Evolutionary conservation across 2,329 filamentous ascomycete species (phyloP).

Genomic region (Trichoderma pleuroti): DNA sequence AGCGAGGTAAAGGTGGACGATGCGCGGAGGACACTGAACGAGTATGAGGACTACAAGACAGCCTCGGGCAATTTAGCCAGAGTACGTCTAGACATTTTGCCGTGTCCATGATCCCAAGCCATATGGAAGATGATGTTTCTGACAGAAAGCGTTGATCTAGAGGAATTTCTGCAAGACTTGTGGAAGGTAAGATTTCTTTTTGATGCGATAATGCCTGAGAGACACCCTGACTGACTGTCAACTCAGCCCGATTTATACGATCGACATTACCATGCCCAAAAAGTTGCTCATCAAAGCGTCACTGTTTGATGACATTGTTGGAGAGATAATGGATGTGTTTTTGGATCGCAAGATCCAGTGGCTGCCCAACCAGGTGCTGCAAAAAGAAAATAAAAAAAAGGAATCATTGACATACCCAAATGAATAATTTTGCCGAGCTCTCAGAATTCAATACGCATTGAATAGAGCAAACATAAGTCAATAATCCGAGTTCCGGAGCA

Average conservation of each 20-base stretch:
- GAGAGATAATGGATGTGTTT: not conserved
- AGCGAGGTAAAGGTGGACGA: not conserved
- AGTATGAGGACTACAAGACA: not conserved
- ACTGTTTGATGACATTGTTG: not conserved
- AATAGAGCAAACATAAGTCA: not conserved
- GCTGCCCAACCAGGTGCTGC: not conserved
- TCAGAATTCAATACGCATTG: not conserved
- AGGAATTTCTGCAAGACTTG: not conserved
- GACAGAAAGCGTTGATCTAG: not conserved
- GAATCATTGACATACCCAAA: not conserved
- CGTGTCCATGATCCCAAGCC: not conserved
- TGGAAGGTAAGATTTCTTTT: not conserved
- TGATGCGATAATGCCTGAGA: fast-evolving
- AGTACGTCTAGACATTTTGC: not conserved
- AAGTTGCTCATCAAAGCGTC: not conserved
- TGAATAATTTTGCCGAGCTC: not conserved
- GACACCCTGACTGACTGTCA: not conserved
- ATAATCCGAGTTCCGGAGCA: not conserved
- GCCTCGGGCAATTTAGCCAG: not conserved
- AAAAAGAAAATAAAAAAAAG: not conserved
- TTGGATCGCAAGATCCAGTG: not conserved
- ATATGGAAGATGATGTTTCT: not conserved
- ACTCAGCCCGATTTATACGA: not conserved
- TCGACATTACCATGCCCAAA: not conserved
- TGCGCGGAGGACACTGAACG: not conserved